Base-by-base conservation (phyloP, 352 stramenopile genomes). In the Peronosclerospora sorghi region DNA sequence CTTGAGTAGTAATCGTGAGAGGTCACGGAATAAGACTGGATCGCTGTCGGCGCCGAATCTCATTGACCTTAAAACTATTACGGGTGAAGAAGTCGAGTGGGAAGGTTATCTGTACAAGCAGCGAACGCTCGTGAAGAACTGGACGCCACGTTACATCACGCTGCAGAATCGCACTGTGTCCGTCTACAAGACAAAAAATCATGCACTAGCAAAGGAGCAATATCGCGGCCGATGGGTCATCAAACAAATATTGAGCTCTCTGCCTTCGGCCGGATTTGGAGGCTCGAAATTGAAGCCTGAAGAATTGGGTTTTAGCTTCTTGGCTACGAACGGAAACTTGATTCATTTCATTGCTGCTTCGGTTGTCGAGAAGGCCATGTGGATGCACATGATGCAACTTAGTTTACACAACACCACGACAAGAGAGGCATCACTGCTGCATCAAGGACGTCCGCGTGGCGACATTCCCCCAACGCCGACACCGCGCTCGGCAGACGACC, bases 61-160 rank as follows among this genome's bases (percentile, higher is more conserved):
- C 32, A 92, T 92, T 38, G 80, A 92, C 38, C 70, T 92, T 41
- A 89, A 89, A 62, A 88, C 73, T 21, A 88, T 87, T 49, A 83
- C 80, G 59, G 68, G 62, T 48, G 79, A 89, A 41, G 78, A 90
- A 37, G 51, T 92, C 37, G 80, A 93, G 59, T 93, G 80, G 80
- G 80, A 93, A 48, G 80, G 80, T 1, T 93, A 93, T 47, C 46
- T 93, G 10, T 93, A 90, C 66, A 93, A 93, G 60, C 80, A 93
- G 53, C 75, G 77, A 51, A 88, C 90, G 62, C 76, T 93, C 48
- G 80, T 93, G 41, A 90, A 90, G 67, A 89, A 75, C 64, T 93
- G 80, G 80, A 88, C 73, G 34, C 77, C 75, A 32, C 74, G 80
- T 1, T 93, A 93, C 58, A 85, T 90, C 40, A 93, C 77, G 53